Percentiles rank a stretch among this genome's conserved stretches.
Conservation (phyloP, 208 protist genomes). For the Plasmodiophora brassicae region DNA sequence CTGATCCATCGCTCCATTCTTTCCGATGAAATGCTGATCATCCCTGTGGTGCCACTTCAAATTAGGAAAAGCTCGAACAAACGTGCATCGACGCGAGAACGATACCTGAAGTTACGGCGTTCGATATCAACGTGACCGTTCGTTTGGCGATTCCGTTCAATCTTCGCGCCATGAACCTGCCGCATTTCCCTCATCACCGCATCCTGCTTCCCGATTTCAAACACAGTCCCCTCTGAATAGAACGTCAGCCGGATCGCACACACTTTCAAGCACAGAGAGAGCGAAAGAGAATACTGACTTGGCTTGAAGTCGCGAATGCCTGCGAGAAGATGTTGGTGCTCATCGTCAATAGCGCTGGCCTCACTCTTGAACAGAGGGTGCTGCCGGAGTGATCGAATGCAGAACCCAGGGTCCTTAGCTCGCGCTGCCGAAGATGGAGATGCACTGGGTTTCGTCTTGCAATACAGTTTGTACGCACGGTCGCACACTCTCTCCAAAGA, state of each 20-base stretch:
- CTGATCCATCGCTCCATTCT: neutral
- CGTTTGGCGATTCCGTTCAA: neutral
- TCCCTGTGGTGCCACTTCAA: neutral
- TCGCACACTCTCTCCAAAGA: constrained; percentile 39
- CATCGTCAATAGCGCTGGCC: neutral
- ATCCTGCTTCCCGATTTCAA: constrained; percentile 29
- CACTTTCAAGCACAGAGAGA: neutral
- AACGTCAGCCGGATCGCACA: neutral
- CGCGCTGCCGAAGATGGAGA: constrained; percentile 36
- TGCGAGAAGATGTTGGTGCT: neutral
- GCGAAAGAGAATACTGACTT: neutral
- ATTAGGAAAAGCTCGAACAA: neutral
- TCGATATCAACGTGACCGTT: neutral
- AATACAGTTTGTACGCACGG: constrained; percentile 64
- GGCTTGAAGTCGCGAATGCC: neutral
- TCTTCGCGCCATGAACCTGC: neutral
- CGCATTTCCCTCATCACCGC: neutral
- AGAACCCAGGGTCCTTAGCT: neutral
- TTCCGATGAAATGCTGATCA: neutral
- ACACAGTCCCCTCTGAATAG: constrained; percentile 14
- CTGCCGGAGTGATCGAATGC: neutral
- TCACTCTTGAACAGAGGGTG: neutral
- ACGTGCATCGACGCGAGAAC: too few relatives aligned
- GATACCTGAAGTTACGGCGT: neutral
- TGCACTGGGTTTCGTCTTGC: constrained; percentile 51